Evolutionary conservation across 2,329 filamentous ascomycete species (phyloP).

Genomic region (Trichoderma polysporum): DNA sequence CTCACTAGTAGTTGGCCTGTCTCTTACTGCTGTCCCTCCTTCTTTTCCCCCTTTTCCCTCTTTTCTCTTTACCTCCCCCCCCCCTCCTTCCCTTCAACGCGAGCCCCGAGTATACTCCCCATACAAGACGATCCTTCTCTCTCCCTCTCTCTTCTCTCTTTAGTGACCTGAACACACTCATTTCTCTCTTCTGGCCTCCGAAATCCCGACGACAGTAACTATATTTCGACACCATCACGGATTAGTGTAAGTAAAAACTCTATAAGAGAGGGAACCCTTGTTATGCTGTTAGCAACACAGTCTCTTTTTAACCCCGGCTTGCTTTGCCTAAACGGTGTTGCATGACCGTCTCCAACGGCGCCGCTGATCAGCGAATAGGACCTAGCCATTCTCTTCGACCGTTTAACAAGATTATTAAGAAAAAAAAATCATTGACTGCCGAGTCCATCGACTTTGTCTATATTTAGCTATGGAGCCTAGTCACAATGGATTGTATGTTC

Average conservation of each 20-base stretch:
- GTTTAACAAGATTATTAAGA: slow-evolving; percentile 18
- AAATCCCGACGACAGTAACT: background rate
- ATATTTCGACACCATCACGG: slow-evolving; percentile 15
- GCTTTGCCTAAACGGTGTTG: slow-evolving; percentile 20
- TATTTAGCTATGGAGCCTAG: slow-evolving; percentile 20
- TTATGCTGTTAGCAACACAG: slow-evolving; percentile 11
- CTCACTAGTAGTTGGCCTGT: slow-evolving; percentile 11
- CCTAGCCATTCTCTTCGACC: slow-evolving; percentile 8
- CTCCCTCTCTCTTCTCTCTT: background rate
- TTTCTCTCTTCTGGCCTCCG: slow-evolving; percentile 3
- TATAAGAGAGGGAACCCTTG: slow-evolving; percentile 15
- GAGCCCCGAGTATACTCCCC: background rate
- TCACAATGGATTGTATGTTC: slow-evolving; percentile 20
- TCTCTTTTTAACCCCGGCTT: slow-evolving; percentile 8
- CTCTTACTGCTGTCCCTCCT: slow-evolving; percentile 8
- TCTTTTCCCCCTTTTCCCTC: background rate
- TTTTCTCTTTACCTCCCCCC: background rate
- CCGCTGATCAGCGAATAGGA: slow-evolving; percentile 20
- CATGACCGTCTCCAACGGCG: slow-evolving; percentile 19
- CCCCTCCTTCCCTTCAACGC: background rate
- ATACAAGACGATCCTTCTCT: background rate
- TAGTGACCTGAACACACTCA: background rate
- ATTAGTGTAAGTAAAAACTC: slow-evolving; percentile 18
- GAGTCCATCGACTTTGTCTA: slow-evolving; percentile 13
- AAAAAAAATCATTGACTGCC: slow-evolving; percentile 14